Evolutionary conservation across 805 yeast genomes (phyloP).

Genomic region (Saccharomycopsis javanensis): DNA sequence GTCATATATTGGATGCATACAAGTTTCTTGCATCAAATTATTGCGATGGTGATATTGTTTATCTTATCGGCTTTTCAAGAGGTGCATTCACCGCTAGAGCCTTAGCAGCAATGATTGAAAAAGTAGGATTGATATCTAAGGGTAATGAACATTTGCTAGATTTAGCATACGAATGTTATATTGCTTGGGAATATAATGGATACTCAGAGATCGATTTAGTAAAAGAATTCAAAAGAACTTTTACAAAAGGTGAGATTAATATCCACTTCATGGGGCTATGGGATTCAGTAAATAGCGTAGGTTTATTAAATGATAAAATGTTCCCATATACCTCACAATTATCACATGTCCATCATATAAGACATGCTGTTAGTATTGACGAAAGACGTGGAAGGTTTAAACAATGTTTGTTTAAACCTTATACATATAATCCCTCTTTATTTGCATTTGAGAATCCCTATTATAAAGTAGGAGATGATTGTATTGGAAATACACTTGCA

Average conservation of each 20-base stretch:
- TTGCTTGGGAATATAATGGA: slow-evolving; percentile 38
- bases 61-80: slow-evolving; percentile 50
- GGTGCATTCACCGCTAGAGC: slow-evolving; percentile 63
- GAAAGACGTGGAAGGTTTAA: slow-evolving; percentile 57
- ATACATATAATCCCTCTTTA: slow-evolving; percentile 28
- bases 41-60: slow-evolving; percentile 40
- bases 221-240: slow-evolving; percentile 45
- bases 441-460: slow-evolving; percentile 21
- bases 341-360: slow-evolving; percentile 43
- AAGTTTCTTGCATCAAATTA: slow-evolving; percentile 41
- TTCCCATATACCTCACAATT: slow-evolving; percentile 50
- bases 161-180: slow-evolving; percentile 56
- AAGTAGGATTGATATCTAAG: slow-evolving; percentile 46
- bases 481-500: slow-evolving; percentile 3
- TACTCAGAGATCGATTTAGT: slow-evolving; percentile 25
- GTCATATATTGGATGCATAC: slow-evolving; percentile 51
- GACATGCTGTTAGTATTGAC: slow-evolving; percentile 62
- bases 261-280: slow-evolving; percentile 57
- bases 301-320: slow-evolving; percentile 44
- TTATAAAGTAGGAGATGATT: slow-evolving; percentile 6
- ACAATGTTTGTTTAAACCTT: slow-evolving; percentile 43
- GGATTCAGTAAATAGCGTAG: slow-evolving; percentile 63
- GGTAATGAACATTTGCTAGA: slow-evolving; percentile 49
- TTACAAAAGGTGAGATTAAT: slow-evolving; percentile 35
- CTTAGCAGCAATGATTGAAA: slow-evolving; percentile 53